phyloP scores from a whole-genome alignment of 1,284 basidiomycete genomes.

The Ustilago vetiveriae region DNA sequence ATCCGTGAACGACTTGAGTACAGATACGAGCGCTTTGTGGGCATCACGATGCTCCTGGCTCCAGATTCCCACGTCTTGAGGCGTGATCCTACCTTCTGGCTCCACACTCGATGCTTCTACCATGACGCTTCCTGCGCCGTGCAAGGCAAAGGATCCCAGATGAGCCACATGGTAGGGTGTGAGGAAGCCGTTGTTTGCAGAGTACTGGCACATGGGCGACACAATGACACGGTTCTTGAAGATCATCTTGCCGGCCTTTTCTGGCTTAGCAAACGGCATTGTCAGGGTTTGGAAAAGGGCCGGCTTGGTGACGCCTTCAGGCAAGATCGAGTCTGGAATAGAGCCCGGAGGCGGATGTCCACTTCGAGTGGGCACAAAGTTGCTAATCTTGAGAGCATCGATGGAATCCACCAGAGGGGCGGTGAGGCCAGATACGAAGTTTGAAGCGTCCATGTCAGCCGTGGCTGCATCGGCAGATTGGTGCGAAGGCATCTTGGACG shows the following conservation, averaged over 20 bases:
- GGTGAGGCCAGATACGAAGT: constrained; percentile 43
- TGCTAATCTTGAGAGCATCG: constrained; percentile 35
- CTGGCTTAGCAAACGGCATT: constrained; percentile 33
- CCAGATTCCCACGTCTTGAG: constrained; percentile 78
- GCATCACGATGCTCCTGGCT: constrained; percentile 77
- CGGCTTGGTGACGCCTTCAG: constrained; percentile 48
- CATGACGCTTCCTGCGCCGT: constrained; percentile 62
- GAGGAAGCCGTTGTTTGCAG: constrained; percentile 55
- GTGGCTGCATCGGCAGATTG: constrained; percentile 2
- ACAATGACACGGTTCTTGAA: constrained; percentile 62
- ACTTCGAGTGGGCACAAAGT: constrained; percentile 34
- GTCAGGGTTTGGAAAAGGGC: constrained; percentile 50
- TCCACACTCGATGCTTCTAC: constrained; percentile 70
- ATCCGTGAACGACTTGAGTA: constrained; percentile 74
- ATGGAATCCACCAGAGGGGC: constrained; percentile 27
- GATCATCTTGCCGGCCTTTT: constrained; percentile 19
- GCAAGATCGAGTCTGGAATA: constrained; percentile 50
- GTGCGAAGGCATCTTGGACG: constrained; percentile 16
- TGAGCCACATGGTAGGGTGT: constrained; percentile 64
- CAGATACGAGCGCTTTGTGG: constrained; percentile 77
- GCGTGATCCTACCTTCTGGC: constrained; percentile 80
- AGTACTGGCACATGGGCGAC: constrained; percentile 64
- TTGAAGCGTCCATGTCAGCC: constrained; percentile 33
- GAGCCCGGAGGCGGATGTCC: constrained; percentile 55
- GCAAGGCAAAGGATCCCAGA: constrained; percentile 61